A percentile compares a stretch with the other conserved stretches of the same genome.
Conservation (phyloP, 495 filamentous ascomycete species). For the Aspergillus diversus region DNA sequence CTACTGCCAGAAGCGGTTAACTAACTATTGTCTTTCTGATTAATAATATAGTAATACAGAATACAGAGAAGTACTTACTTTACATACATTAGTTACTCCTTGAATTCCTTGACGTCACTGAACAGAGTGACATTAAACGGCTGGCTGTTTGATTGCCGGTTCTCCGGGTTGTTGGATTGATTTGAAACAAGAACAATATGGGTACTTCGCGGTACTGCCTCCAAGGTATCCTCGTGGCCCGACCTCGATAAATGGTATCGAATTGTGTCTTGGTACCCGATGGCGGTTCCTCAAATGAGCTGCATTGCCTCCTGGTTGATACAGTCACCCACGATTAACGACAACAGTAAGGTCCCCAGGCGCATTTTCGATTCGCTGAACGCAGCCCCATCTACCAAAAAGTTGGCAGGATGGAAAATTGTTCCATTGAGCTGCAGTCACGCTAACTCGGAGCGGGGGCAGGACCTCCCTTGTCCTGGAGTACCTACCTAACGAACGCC, state of each 20-base stretch:
- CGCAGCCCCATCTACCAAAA: neutral
- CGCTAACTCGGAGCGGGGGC: slow-evolving; percentile 21
- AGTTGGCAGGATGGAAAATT: slow-evolving; percentile 14
- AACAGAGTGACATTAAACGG: slow-evolving; percentile 9
- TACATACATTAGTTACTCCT: neutral
- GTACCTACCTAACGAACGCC: slow-evolving; percentile 1
- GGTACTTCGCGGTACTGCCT: neutral
- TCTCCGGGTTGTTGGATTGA: slow-evolving; percentile 5
- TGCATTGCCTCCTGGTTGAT: no score
- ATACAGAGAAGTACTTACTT: neutral
- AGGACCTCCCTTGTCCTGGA: slow-evolving; percentile 14
- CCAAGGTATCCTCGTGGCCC: neutral
- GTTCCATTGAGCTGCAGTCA: slow-evolving; percentile 13
- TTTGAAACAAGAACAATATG: slow-evolving; percentile 11
- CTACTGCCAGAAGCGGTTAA: neutral
- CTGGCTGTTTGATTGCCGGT: neutral
- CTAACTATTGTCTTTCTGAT: neutral
- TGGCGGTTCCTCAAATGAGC: neutral
- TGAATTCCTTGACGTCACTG: slow-evolving; percentile 18
- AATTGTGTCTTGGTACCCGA: neutral
- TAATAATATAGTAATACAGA: no score
- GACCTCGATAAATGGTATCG: neutral
- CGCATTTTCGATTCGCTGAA: neutral
- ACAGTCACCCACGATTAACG: no score
- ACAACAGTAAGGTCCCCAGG: neutral